These are phyloP conservation scores for Coprinopsis sp. DNA, from an alignment of 768 basidiomycete genomes.

Conservation along the genomic window DNA sequence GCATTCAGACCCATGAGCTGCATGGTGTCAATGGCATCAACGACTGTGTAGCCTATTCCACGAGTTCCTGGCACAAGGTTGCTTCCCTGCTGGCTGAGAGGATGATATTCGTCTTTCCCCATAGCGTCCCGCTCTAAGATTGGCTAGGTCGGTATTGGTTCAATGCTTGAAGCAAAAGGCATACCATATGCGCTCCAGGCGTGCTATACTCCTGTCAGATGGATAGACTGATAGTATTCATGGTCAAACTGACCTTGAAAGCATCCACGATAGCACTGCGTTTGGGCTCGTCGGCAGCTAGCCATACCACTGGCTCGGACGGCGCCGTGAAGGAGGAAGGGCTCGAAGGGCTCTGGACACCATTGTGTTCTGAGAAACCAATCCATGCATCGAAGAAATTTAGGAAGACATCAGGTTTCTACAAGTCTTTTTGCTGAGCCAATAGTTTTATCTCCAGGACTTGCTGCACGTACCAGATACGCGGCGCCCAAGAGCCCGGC, in stretches of 20 bases:
- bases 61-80: conserved; percentile 69
- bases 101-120: conserved; percentile 91
- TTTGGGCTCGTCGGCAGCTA: conserved; percentile 50
- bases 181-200: conserved; percentile 86
- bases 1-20: conserved; percentile 79
- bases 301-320: not conserved
- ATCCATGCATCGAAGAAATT: conserved; percentile 5
- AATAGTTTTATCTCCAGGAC: not conserved
- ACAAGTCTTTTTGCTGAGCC: not conserved
- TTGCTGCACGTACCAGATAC: not conserved
- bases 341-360: not conserved
- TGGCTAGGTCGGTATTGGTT: too few species aligned
- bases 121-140: conserved; percentile 80
- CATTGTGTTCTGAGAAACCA: conserved; percentile 9
- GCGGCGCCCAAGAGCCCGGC: not conserved
- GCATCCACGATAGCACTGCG: conserved; percentile 70
- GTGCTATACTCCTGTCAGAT: conserved; percentile 43
- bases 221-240: not conserved
- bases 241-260: conserved; percentile 56
- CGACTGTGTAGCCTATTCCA: conserved; percentile 86
- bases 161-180: conserved; percentile 11
- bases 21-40: conserved; percentile 87
- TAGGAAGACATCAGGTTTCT: not conserved
- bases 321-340: not conserved
- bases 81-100: conserved; percentile 65